Base-by-base conservation (phyloP, 192 early-diverging fungal genomes). In the Pilobolus umbonatus region DNA sequence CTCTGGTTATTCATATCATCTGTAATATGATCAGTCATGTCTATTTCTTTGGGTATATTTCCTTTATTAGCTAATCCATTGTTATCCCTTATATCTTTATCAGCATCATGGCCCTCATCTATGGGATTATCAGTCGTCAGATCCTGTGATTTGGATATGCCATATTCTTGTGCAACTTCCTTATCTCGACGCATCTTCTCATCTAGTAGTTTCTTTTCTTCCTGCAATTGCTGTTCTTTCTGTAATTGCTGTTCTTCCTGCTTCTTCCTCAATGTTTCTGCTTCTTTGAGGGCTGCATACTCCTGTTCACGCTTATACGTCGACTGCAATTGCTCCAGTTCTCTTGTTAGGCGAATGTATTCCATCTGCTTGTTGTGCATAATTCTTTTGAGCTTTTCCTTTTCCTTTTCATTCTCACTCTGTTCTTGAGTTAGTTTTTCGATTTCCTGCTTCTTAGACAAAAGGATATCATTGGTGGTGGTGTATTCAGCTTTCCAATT, bases 301-400 rank as follows among this genome's bases (percentile, higher is more conserved):
- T 59, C 40, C 80, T 75, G 52, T 81, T 72, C 30, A 73, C 67
- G 36, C 85, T 85, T 56, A 85, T 80, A 57, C 80, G 81, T 4
- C 79, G 58, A 36, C 78, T 80, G 72, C 29, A 86, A 57, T 26
- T 81, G 61, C 48, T 81, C 82, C 8, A 89, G 55, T 43, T 85
- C 77, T n/a, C 62, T 62, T n/a, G 75, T 52, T 46, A 88, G 61
- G 1, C 58, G 32, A 17, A 60, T 61, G 1, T 73, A 75, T 62
- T 84, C 82, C 22, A 83, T 86, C 46, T 80, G 76, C 36, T 77
- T 79, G 30, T 77, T 64, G 17, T 61, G 54, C 8, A 84, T 62
- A 10, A 73, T 68, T n/a, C 60, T 62, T 45, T 72, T 69, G 19
- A 82, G 64, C 12, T 77, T 69, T 39, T 73, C 72, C 38, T 57